These are phyloP conservation scores for Kodamaea arcana DNA, from an alignment of 1,139 yeast genomes.

Conservation along the genomic window DNA sequence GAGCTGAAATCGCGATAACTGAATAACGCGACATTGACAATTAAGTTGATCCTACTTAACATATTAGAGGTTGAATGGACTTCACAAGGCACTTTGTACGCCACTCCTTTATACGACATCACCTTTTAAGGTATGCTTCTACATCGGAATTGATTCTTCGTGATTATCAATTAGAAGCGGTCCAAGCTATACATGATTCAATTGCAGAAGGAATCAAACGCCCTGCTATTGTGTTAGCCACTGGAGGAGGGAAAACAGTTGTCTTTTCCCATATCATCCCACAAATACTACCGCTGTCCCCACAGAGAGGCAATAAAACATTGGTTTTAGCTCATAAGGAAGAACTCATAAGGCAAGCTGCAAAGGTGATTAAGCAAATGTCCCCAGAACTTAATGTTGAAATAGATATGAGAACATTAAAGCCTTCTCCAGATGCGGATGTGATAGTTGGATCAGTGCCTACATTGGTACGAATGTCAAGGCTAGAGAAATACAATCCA, in stretches of 20 bases:
- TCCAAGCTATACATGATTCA: slow-evolving; percentile 50
- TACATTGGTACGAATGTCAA: slow-evolving; percentile 45
- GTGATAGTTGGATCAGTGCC: slow-evolving; percentile 78
- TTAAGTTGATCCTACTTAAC: too few species aligned
- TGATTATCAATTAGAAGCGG: slow-evolving; percentile 75
- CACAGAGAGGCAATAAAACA: slow-evolving; percentile 41
- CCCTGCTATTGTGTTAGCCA: slow-evolving; percentile 83
- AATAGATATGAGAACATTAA: slow-evolving; percentile 66
- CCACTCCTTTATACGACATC: too few species aligned
- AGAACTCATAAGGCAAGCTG: slow-evolving; percentile 75
- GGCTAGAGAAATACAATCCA: slow-evolving; percentile 57
- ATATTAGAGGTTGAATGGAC: too few species aligned
- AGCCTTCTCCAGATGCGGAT: slow-evolving; percentile 45
- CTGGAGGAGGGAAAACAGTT: slow-evolving; percentile 95
- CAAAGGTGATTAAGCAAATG: slow-evolving; percentile 39
- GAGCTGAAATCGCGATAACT: too few species aligned
- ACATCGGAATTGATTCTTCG: slow-evolving; percentile 18
- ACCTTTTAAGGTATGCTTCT: too few species aligned
- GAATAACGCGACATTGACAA: too few species aligned
- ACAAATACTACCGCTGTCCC: slow-evolving; percentile 32
- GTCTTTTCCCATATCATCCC: slow-evolving; percentile 68
- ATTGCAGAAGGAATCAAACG: slow-evolving; percentile 46
- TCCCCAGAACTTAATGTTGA: slow-evolving; percentile 55
- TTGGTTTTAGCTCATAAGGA: slow-evolving; percentile 77
- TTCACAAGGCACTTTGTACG: too few species aligned